A percentile compares a stretch with the other conserved stretches of the same genome.
phyloP scores from a whole-genome alignment of 2,329 filamentous ascomycete species.

The Verruconis gallopava region DNA sequence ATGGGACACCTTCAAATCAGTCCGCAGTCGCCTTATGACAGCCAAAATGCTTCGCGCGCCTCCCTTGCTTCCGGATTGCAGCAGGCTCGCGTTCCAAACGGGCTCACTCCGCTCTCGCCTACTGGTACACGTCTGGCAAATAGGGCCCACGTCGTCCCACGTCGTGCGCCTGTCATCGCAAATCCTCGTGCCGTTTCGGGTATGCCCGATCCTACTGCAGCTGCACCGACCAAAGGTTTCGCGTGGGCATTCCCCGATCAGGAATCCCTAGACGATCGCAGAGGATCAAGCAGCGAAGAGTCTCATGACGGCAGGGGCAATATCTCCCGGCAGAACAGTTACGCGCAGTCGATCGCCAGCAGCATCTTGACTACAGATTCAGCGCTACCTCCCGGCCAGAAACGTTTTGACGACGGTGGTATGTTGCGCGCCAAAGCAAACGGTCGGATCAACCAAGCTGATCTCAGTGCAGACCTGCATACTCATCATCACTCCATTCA shows the following conservation, averaged over 20 bases:
- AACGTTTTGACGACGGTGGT: conserved; percentile 53
- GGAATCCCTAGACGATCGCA: conserved; percentile 38
- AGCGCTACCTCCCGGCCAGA: conserved; percentile 56
- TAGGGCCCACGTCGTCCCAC: conserved; percentile 26
- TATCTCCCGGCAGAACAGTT: conserved; percentile 60
- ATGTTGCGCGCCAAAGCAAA: conserved; percentile 2
- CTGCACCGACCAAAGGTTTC: conserved; percentile 69
- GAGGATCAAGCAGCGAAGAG: conserved; percentile 35
- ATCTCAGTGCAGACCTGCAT: conserved; percentile 23
- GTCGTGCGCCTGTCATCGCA: conserved; percentile 62
- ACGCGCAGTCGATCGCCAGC: conserved; percentile 65
- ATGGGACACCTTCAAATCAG: conserved; percentile 58
- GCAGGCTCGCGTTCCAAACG: conserved; percentile 41
- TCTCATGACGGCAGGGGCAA: conserved; percentile 37
- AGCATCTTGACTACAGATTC: conserved; percentile 69
- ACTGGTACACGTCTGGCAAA: conserved; percentile 22
- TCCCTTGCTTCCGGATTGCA: conserved; percentile 61
- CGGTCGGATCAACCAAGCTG: background rate
- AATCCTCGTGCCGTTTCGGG: conserved; percentile 47
- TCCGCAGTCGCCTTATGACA: conserved; percentile 57
- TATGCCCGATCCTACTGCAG: conserved; percentile 51
- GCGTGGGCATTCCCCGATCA: conserved; percentile 76
- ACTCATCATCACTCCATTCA: conserved; percentile 65
- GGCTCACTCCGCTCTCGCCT: conserved; percentile 32
- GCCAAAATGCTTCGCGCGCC: conserved; percentile 62